Base-by-base conservation (phyloP, 805 yeast species). In the Candida multigemmis region DNA sequence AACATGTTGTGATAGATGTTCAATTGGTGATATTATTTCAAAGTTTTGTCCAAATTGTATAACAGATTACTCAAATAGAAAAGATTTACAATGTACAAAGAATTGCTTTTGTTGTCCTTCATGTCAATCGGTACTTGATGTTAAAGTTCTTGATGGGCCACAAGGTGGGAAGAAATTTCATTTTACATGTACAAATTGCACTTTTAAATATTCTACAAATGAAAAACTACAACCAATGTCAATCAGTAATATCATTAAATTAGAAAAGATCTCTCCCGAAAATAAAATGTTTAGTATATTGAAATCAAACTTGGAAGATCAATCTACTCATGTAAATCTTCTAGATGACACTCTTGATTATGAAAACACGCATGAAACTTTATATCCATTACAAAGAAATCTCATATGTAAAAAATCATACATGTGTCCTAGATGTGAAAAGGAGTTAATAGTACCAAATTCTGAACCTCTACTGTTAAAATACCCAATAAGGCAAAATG, bases 151-250 rank as follows among this genome's bases (percentile, higher is more conserved):
- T 13, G 31, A 41, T 22, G 40, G 41, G 8, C 23, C 14, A 23
- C 40, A 9, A 27, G 36, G 11, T 9, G 58, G 58, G 2, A 66
- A 64, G 35, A 28, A 45, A 3, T 68, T 67, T 32, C 28, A 26
- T 6, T 64, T 68, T 28, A 36, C 34, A 9, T 69, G 76, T 40
- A 33, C 37, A 3, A 37, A 30, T 25, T 59, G 70, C 34, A 23
- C 31, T 3, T 69, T 56, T 44, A 16, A 8, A 0, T 68, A 52
- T 31, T 30, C 36, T 11, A 60, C 73, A 1, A 53, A 49, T 1
- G 30, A 54, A 4, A 50, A 66, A 6, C 41, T 45, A 12, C 62
- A 52, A 28, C 74, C 74, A 1, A 60, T 51, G 25, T 49, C 71
- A 5, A 34, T 69, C 21, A 26, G 34, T 2, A 34, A 23, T 13